Evolutionary conservation across 2,329 filamentous ascomycete species (phyloP).

Genomic region (Hypoxylon sp.): DNA sequence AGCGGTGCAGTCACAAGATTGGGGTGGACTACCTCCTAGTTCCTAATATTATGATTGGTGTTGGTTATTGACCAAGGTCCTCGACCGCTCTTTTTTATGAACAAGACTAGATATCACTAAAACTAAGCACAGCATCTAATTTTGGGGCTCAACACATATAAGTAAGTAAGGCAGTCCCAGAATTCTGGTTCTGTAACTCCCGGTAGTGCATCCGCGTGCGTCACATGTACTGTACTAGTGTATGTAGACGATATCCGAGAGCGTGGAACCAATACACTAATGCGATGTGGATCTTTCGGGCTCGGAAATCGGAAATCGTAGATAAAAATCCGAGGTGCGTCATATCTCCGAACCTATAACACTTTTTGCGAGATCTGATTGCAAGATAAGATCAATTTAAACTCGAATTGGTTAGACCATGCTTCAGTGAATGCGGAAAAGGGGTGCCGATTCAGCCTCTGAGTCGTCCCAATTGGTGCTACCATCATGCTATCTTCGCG

Average conservation of each 20-base stretch:
- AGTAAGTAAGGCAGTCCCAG: neutral
- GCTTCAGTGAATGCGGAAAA: constrained; percentile 1
- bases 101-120: neutral
- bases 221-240: neutral
- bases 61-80: neutral
- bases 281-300: neutral
- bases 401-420: constrained; percentile 16
- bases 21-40: neutral
- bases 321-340: constrained; percentile 22
- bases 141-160: neutral
- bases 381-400: constrained; percentile 28
- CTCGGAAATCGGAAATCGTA: neutral
- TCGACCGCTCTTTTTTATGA: neutral
- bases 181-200: constrained; percentile 6
- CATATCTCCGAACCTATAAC: constrained; percentile 31
- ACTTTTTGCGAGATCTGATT: constrained; percentile 21
- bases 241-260: constrained; percentile 1
- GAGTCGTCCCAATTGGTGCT: neutral
- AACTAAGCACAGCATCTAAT: neutral
- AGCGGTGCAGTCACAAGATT: neutral
- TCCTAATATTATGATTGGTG: too few relatives aligned
- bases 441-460: constrained; percentile 1
- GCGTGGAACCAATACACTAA: constrained; percentile 4
- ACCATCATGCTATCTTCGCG: neutral
- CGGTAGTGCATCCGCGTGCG: neutral